Evolutionary conservation across 2,329 filamentous ascomycete species (phyloP), one percentile per base, ranked within the genome.

Genomic region (Aspergillus calidoustus): DNA sequence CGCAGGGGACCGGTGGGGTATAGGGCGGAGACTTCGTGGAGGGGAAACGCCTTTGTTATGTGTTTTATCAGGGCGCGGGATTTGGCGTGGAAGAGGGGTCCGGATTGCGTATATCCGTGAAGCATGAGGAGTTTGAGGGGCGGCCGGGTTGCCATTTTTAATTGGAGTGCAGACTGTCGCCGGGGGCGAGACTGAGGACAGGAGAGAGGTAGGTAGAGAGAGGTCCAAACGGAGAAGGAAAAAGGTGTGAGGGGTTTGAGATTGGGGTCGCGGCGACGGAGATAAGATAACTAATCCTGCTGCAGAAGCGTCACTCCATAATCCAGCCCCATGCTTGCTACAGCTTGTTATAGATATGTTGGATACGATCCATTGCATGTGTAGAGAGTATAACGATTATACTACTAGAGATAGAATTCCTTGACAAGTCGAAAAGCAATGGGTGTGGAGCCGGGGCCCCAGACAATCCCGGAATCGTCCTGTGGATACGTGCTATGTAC

Each of bases 21-120:
- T 72, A 87, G 77, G 57, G 92, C 82, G 3, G 82, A 76, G 44
- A 88, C 78, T 59, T 85, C 79, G 49, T 88, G 84, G 2, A 84
- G 77, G 8, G 87, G 84, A 65, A 97, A 90, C 30, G 87, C 80
- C 73, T 96, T 97, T 63, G 82, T 77, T 60, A 97, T 85, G 57
- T 89, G 82, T 77, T 97, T 97, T 70, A 93, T 87, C 1, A 97
- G 83, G 11, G 92, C 92, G 76, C 92, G 91, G 50, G 92, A 96
- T 81, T 97, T 97, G 76, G 89, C 86, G 74, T 87, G 89, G 85
- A 97, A 97, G 65, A 93, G 82, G 4, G 89, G 78, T 4, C 93
- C 93, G 30, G 91, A 96, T 82, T 98, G 94, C 7, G 94, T 97
- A 85, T 89, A 97, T 77, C 94, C 91, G 71, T 93, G 91, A 30